phyloP scores from a whole-genome alignment of 306 rosid genomes.

The Hippophae tibetana region DNA sequence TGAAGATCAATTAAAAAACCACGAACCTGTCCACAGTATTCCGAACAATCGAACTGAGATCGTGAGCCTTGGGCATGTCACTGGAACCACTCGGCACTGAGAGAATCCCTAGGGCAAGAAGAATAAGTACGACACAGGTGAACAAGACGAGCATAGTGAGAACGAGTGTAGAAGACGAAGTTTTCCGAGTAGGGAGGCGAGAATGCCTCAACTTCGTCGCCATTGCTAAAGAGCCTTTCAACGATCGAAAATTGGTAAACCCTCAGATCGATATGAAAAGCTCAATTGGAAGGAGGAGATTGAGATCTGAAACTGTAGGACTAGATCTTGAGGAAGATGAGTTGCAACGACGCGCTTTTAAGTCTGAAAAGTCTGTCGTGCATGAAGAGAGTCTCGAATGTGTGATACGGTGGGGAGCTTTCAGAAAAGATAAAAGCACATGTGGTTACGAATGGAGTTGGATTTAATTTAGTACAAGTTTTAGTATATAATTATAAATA shows the following conservation, averaged over 20 bases:
- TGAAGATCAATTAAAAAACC: not conserved
- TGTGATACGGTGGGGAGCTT: too few relatives aligned
- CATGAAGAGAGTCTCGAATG: too few relatives aligned
- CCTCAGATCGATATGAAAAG: too few relatives aligned
- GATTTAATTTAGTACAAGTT: too few relatives aligned
- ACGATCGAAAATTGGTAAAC: not conserved
- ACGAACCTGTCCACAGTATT: conserved; percentile 35
- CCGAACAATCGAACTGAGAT: conserved; percentile 70
- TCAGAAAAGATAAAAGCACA: too few relatives aligned
- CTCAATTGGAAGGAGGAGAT: too few relatives aligned
- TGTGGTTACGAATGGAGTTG: too few relatives aligned
- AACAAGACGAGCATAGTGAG: conserved; percentile 52
- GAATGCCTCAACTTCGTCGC: conserved; percentile 62
- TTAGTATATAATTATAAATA: too few relatives aligned
- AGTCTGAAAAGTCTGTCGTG: too few relatives aligned
- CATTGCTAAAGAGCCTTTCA: conserved; percentile 30
- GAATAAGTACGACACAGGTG: conserved; percentile 75
- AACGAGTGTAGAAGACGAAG: conserved; percentile 43
- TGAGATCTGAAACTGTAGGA: too few relatives aligned
- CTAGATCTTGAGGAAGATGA: too few relatives aligned
- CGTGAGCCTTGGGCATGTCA: conserved; percentile 52
- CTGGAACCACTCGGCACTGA: conserved; percentile 57
- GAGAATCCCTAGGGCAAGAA: conserved; percentile 81
- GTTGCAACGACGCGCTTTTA: too few relatives aligned
- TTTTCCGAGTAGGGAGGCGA: conserved; percentile 54